Conservation (phyloP, 805 yeast species). For the Saccharomycopsis fibuligera region DNA sequence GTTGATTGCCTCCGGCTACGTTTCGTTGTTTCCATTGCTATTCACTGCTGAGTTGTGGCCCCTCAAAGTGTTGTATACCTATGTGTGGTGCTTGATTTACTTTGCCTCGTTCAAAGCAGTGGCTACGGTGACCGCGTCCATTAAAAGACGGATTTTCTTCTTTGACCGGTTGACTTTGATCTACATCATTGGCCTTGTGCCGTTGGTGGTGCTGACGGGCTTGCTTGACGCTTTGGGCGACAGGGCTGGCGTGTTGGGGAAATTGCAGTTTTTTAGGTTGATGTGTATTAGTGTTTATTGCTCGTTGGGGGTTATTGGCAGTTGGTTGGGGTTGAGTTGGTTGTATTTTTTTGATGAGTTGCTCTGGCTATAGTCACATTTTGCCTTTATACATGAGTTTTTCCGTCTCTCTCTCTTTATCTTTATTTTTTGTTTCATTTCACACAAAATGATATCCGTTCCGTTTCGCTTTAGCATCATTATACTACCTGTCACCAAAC, state of each 20-base stretch:
- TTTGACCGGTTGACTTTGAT: conserved; percentile 64
- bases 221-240: conserved; percentile 50
- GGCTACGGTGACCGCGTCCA: conserved; percentile 37
- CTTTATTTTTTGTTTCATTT: no score
- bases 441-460: no score
- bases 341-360: conserved; percentile 77
- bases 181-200: conserved; percentile 61
- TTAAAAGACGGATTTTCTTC: conserved; percentile 47
- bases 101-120: conserved; percentile 68
- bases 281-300: conserved; percentile 86
- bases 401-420: no score
- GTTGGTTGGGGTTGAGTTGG: conserved; percentile 91
- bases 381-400: no score
- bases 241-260: conserved; percentile 46
- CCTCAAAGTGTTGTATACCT: conserved; percentile 68
- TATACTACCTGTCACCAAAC: no score
- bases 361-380: conserved; percentile 39
- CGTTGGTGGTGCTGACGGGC: conserved; percentile 47
- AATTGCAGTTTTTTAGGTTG: conserved; percentile 66
- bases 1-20: conserved; percentile 73
- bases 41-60: conserved; percentile 75
- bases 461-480: no score
- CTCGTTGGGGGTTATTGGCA: conserved; percentile 71
- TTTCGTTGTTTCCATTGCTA: conserved; percentile 81
- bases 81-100: conserved; percentile 79